phyloP scores from a whole-genome alignment of 2,329 filamentous ascomycete genomes.

The Penicillium fuscoglaucum region DNA sequence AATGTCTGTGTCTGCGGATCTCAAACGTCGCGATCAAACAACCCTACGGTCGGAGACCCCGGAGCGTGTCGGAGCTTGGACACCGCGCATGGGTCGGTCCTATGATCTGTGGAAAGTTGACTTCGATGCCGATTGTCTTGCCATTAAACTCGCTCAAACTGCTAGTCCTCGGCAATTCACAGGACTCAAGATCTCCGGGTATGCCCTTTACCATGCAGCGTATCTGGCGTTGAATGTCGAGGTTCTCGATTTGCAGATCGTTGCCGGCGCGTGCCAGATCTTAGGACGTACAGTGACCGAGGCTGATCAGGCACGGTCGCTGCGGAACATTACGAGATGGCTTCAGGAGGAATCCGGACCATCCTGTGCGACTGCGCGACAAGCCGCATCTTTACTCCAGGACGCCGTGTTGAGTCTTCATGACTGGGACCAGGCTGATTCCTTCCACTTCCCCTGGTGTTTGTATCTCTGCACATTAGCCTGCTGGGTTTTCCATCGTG shows the following conservation, averaged over 20 bases:
- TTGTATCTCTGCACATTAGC: conserved; percentile 60
- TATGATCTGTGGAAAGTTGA: conserved; percentile 61
- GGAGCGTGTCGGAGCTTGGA: conserved; percentile 51
- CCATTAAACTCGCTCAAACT: conserved; percentile 36
- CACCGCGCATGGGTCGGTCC: conserved; percentile 51
- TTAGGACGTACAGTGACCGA: conserved; percentile 55
- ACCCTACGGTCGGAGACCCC: conserved; percentile 51
- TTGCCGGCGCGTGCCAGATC: conserved; percentile 60
- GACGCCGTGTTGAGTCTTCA: conserved; percentile 53
- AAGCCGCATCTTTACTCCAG: conserved; percentile 55
- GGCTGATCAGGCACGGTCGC: conserved; percentile 52
- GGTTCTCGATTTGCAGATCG: conserved; percentile 63
- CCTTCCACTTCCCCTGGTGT: conserved; percentile 64
- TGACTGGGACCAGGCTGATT: conserved; percentile 53
- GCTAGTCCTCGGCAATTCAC: conserved; percentile 45
- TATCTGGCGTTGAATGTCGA: conserved; percentile 59
- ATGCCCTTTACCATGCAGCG: conserved; percentile 60
- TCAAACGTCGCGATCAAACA: conserved; percentile 63
- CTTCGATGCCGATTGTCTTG: conserved; percentile 54
- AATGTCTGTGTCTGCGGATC: conserved; percentile 64
- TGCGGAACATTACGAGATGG: conserved; percentile 30
- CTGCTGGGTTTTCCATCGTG: conserved; percentile 61
- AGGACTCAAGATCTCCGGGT: conserved; percentile 51
- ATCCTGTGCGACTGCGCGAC: conserved; percentile 39
- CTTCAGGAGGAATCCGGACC: conserved; percentile 17